A percentile compares a stretch with the other conserved stretches of the same genome.
Evolutionary conservation across 2,329 filamentous ascomycete species (phyloP).

Genomic region (Penicillium sp.): DNA sequence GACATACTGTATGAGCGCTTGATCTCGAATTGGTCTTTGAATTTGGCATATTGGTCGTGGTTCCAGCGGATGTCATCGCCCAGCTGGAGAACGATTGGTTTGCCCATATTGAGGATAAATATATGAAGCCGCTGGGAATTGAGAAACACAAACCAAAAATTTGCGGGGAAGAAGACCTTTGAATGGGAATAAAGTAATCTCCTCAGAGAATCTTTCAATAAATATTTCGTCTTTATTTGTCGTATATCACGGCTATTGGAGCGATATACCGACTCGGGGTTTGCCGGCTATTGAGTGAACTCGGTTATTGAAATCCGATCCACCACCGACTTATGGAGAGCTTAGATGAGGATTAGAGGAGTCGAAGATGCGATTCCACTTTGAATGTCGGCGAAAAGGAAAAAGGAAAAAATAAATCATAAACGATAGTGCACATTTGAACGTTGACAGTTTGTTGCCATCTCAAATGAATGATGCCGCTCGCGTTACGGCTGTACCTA

Average conservation of each 20-base stretch:
- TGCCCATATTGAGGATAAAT: conserved; percentile 20
- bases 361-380: neutral
- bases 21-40: conserved; percentile 41
- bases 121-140: neutral
- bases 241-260: conserved; percentile 11
- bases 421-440: too few relatives aligned
- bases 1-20: conserved; percentile 39
- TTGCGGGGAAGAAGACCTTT: neutral
- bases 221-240: neutral
- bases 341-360: neutral
- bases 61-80: conserved; percentile 53
- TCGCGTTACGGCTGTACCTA: neutral
- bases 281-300: conserved; percentile 11
- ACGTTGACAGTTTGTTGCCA: too few relatives aligned
- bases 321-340: neutral
- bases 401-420: too few relatives aligned
- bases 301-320: conserved; percentile 19
- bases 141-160: neutral
- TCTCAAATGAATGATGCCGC: conserved; percentile 24
- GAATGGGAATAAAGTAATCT: neutral
- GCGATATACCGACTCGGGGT: neutral
- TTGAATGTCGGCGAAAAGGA: too few relatives aligned
- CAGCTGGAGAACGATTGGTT: conserved; percentile 45
- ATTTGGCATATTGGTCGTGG: conserved; percentile 43
- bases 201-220: neutral